Evolutionary conservation across 495 filamentous ascomycete species (phyloP), one percentile per base, ranked within the genome.

Genomic region (Trichoderma asperelloides): DNA sequence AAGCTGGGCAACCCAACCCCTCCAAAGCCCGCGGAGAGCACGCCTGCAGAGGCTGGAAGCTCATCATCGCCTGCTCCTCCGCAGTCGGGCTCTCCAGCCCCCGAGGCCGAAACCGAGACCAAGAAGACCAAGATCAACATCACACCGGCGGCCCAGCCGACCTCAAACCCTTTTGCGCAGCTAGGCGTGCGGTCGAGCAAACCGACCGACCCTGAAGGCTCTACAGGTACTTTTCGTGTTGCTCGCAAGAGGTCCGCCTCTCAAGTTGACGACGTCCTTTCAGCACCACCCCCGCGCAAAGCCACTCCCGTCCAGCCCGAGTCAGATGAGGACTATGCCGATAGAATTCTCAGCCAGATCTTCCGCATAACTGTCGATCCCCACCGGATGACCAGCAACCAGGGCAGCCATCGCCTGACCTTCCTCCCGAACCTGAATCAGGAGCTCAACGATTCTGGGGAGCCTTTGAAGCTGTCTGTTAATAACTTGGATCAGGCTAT

Each of bases 331-430:
- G 80, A 82, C 55, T 97, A 88, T 75, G 87, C 91, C 73, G 85
- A 95, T 75, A 81, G 87, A 45, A 83, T 85, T 30, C 76, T 96
- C 62, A 77, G 85, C 63, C 81, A 81, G 41, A 82, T 94, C 25
- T 96, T 96, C 78, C 86, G 87, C 49, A 69, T 93, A 33, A 89
- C 89, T 0, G 76, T 96, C 68, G 84, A 89, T 64, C 85, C 88
- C 47, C 80, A 80, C 37, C 78, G 78, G 25, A 81, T 77, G 37
- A 74, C 75, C 16, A 91, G 92, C 71, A 75, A 73, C 28, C 81
- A 88, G 70, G 89, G 89, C 21, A 30, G 16, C 23, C 82, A 86
- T 66, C 79, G 76, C 63, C 76, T 92, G 2, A 80, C 74, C 23
- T 82, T 76, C 70, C 79, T 96, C 4, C 77, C 83, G 2, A 84